Evolutionary conservation across 495 filamentous ascomycete genomes (phyloP).

Genomic region (Penicillium bovifimosum): DNA sequence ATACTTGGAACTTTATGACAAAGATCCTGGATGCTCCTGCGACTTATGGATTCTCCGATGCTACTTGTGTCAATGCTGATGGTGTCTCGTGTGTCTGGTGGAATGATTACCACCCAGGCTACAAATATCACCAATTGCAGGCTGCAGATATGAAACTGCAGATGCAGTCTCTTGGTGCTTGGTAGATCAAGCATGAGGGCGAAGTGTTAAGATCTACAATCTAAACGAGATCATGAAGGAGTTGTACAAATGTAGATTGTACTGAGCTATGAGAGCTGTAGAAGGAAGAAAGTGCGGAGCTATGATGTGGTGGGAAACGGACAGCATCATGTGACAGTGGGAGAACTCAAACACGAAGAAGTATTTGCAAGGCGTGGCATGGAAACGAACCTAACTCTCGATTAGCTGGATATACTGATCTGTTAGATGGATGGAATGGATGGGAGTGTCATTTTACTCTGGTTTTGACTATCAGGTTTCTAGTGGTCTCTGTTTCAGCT

Average conservation of each 20-base stretch:
- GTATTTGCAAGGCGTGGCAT: neutral
- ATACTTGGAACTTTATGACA: conserved; percentile 40
- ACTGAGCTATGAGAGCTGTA: no score
- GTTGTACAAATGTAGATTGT: no score
- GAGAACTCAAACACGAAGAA: no score
- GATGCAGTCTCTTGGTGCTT: conserved; percentile 25
- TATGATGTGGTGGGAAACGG: no score
- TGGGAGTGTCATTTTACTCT: neutral
- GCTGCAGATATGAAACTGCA: conserved; percentile 36
- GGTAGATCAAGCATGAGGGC: conserved; percentile 16
- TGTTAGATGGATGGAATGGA: neutral
- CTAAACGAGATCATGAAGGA: no score
- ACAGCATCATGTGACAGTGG: no score
- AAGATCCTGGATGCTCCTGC: conserved; percentile 49
- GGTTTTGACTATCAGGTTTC: neutral
- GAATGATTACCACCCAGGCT: conserved; percentile 36
- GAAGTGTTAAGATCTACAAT: no score
- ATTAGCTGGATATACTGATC: neutral
- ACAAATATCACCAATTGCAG: conserved; percentile 33
- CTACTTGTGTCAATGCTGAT: conserved; percentile 30
- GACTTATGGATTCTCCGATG: conserved; percentile 32
- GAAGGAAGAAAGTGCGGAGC: no score
- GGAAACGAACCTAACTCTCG: neutral
- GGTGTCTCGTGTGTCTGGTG: conserved; percentile 36
- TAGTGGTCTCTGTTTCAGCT: conserved; percentile 11